phyloP scores from a whole-genome alignment of 73 alveolate species.

The Tetrahymena elliotti region DNA sequence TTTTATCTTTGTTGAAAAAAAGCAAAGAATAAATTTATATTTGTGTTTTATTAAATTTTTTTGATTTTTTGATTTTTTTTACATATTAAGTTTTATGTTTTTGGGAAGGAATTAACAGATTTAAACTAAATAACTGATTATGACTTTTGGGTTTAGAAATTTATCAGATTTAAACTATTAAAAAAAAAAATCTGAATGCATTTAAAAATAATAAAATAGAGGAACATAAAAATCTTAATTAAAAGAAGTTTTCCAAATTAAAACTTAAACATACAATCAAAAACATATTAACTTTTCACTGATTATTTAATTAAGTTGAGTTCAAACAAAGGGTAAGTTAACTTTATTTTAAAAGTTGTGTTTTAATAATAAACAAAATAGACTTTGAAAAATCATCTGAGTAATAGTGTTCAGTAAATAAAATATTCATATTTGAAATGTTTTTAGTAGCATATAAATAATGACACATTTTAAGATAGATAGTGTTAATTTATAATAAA shows the following conservation, averaged over 20 bases:
- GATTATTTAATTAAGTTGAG: background rate
- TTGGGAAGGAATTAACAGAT: background rate
- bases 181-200: background rate
- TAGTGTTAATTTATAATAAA: no score
- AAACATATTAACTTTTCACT: background rate
- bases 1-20: background rate
- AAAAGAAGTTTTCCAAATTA: background rate
- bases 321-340: background rate
- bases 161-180: background rate
- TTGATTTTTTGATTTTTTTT: background rate
- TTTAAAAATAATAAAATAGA: background rate
- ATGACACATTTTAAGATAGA: background rate
- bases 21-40: background rate
- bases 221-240: no score
- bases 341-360: background rate
- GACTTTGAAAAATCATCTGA: background rate
- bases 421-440: no score
- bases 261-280: no score
- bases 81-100: background rate
- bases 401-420: background rate
- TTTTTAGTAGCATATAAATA: background rate
- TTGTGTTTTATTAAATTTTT: no score
- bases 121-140: background rate
- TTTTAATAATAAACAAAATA: no score
- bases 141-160: background rate